A percentile compares a stretch with the other conserved stretches of the same genome.
Evolutionary conservation across 805 yeast genomes (phyloP).

Genomic region (Kluyveromyces aestuarii): DNA sequence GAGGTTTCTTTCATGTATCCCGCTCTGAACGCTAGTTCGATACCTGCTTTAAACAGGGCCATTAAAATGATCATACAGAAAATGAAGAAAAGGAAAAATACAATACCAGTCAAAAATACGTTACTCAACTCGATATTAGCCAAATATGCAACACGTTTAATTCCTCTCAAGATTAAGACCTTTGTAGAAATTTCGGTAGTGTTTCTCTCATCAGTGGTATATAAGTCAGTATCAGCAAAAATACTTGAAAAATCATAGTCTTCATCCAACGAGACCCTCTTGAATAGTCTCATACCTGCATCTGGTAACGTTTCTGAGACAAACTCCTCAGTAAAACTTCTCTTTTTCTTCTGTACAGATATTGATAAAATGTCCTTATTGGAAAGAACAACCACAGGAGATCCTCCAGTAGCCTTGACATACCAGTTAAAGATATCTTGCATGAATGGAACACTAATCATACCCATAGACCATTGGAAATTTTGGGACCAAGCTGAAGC

Average conservation of each 20-base stretch:
- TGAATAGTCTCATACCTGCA: slow-evolving; percentile 18
- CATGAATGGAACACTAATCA: slow-evolving; percentile 66
- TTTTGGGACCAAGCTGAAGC: slow-evolving; percentile 98
- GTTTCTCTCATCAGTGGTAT: slow-evolving; percentile 65
- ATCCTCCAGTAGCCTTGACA: slow-evolving; percentile 90
- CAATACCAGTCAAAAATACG: slow-evolving; percentile 77
- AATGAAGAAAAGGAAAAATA: slow-evolving; percentile 71
- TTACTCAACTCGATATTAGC: slow-evolving; percentile 82
- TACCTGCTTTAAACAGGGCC: slow-evolving; percentile 56
- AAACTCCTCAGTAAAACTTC: not conserved
- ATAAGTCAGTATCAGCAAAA: slow-evolving; percentile 41
- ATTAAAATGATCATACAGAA: slow-evolving; percentile 49
- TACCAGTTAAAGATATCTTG: slow-evolving; percentile 88
- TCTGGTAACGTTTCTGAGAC: slow-evolving; percentile 7
- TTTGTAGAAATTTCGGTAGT: slow-evolving; percentile 47
- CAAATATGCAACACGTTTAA: slow-evolving; percentile 80
- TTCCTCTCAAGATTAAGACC: slow-evolving; percentile 79
- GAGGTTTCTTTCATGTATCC: slow-evolving; percentile 46
- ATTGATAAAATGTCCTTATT: slow-evolving; percentile 62
- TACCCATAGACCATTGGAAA: slow-evolving; percentile 94
- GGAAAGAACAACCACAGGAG: slow-evolving; percentile 63
- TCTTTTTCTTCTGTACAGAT: slow-evolving; percentile 62
- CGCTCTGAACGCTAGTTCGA: slow-evolving; percentile 53
- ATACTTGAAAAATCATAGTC: slow-evolving; percentile 41
- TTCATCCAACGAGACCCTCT: slow-evolving; percentile 29